These are phyloP conservation scores for Exophiala sp. DNA, from an alignment of 2,329 filamentous ascomycete genomes.

Conservation along the genomic window DNA sequence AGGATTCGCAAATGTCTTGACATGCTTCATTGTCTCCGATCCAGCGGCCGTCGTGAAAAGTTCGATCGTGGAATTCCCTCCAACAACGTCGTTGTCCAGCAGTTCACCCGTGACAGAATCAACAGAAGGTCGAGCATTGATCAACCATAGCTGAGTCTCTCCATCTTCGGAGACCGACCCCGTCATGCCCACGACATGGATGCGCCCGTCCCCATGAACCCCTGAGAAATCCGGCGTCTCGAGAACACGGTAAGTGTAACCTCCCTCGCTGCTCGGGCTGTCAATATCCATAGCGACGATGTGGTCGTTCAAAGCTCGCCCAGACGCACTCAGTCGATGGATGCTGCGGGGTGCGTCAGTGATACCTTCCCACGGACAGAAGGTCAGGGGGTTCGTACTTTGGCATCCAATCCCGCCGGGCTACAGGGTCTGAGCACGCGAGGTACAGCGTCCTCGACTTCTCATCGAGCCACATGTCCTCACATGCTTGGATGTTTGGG, in stretches of 20 bases:
- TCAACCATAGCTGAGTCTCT: constrained; percentile 27
- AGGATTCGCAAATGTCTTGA: constrained; percentile 32
- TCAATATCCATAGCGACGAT: constrained; percentile 32
- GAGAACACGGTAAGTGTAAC: constrained; percentile 25
- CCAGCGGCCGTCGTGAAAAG: constrained; percentile 32
- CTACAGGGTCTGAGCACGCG: constrained; percentile 27
- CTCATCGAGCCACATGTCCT: constrained; percentile 33
- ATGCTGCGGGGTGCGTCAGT: constrained; percentile 9
- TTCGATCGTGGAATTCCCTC: constrained; percentile 39
- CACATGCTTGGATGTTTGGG: constrained; percentile 31
- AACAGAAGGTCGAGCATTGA: constrained; percentile 36
- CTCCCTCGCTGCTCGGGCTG: constrained; percentile 14
- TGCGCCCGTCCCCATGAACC: constrained; percentile 33
- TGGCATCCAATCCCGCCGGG: constrained; percentile 29
- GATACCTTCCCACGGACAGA: not conserved
- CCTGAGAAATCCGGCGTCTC: constrained; percentile 19
- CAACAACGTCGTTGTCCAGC: constrained; percentile 32
- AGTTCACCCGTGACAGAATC: constrained; percentile 32
- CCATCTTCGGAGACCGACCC: constrained; percentile 23
- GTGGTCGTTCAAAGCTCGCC: constrained; percentile 27
- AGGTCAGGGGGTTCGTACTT: constrained; percentile 14
- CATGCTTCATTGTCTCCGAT: constrained; percentile 31
- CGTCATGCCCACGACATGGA: constrained; percentile 32
- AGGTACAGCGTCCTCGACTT: constrained; percentile 29
- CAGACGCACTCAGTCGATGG: constrained; percentile 26